Evolutionary conservation across 257 asterid species (phyloP), one percentile per base, ranked within the genome.

Genomic region (Cynanchum wilfordii): DNA sequence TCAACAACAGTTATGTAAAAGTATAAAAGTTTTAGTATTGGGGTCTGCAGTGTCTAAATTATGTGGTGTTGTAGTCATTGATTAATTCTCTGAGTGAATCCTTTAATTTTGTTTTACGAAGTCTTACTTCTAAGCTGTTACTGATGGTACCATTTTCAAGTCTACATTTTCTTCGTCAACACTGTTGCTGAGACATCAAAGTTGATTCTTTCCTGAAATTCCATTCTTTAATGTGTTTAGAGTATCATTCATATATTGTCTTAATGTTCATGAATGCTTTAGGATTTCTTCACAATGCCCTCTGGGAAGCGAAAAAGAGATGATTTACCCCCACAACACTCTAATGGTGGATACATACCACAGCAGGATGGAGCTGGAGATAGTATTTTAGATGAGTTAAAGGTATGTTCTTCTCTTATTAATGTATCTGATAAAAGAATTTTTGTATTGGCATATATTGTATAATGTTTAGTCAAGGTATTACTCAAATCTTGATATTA

Each of bases 351-450:
- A 73, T 87, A 84, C 83, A 93, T 93, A 79, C 97, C 98, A 25
- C 98, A 93, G 80, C 98, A 89, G 83, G 98, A 93, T 85, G 98
- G 98, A 74, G 90, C 98, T 66, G 91, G 87, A 40, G 96, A 89
- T 71, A 56, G 77, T 57, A 72, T 75, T 63, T 75, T 87, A 69
- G 84, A 83, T 75, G 88, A 74, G 52, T 64, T 77, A 51, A 85
- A 93, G 94, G 98, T 88, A 73, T 56, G 63, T 54, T 17, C 49
- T 19, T 74, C 52, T 81, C 25, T 29, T 42, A 24, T 38, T 57
- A 17, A 33, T 33, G 7, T 62, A 60, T 30, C 20, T 54, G 66
- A 54, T 24, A 13, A 42, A 55, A 44, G 15, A 56, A 10, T 10
- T 2, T 68, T 12, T 29, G 33, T 29, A 19, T 22, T 3, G 38